Conservation (phyloP, 1,139 yeast species). For the Pneumocystis canis region DNA sequence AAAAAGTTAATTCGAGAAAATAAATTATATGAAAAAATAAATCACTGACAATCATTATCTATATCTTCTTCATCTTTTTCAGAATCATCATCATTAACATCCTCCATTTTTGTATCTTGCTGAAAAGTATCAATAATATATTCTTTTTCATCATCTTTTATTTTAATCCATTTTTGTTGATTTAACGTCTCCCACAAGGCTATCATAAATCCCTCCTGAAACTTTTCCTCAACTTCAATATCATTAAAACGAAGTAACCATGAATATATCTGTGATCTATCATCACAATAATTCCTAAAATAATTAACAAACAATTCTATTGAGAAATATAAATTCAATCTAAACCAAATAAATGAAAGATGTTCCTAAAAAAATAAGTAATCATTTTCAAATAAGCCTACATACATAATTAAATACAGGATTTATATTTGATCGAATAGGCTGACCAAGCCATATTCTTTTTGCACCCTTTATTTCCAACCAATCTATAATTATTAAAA, state of each 20-base stretch:
- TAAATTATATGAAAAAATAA: background rate
- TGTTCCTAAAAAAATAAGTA: slow-evolving; percentile 24
- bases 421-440: slow-evolving; percentile 38
- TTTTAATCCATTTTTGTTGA: slow-evolving; percentile 35
- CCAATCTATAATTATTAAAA: slow-evolving; percentile 22
- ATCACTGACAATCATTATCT: slow-evolving; percentile 13
- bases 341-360: slow-evolving; percentile 41
- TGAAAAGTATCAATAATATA: slow-evolving; percentile 38
- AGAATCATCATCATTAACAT: slow-evolving; percentile 25
- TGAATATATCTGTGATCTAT: slow-evolving; percentile 34
- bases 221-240: slow-evolving; percentile 31
- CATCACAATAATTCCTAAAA: slow-evolving; percentile 32
- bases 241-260: slow-evolving; percentile 46
- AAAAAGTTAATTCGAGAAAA: background rate
- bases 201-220: slow-evolving; percentile 39
- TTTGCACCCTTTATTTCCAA: slow-evolving; percentile 31
- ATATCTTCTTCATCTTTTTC: slow-evolving; percentile 24
- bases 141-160: slow-evolving; percentile 32
- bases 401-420: slow-evolving; percentile 43
- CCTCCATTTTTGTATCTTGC: slow-evolving; percentile 25
- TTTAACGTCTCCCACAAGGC: slow-evolving; percentile 52
- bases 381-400: background rate
- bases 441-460: slow-evolving; percentile 30
- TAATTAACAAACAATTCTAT: background rate
- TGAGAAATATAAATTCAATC: background rate